A percentile compares a stretch with the other conserved stretches of the same genome.
Conservation (phyloP, 2,329 filamentous ascomycete species). For the Nemania sp. region DNA sequence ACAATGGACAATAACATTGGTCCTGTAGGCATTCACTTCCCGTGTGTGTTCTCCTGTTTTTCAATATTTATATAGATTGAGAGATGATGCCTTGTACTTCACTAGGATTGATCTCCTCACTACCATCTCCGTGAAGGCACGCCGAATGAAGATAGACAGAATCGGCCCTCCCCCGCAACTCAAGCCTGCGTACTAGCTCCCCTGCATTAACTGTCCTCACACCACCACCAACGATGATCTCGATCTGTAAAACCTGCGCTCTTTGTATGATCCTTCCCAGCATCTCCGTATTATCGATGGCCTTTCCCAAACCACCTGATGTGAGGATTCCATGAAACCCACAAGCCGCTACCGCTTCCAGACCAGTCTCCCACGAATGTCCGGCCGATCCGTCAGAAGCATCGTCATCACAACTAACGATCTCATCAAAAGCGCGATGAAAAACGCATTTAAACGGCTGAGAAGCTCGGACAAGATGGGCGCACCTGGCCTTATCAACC, state of each 20-base stretch:
- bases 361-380: conserved; percentile 31
- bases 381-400: conserved; percentile 1
- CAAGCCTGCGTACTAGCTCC: conserved; percentile 34
- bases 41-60: not conserved
- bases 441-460: conserved; percentile 54
- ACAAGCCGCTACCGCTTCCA: conserved; percentile 46
- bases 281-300: conserved; percentile 45
- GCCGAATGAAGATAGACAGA: conserved; percentile 55
- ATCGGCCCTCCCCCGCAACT: conserved; percentile 33
- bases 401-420: conserved; percentile 40
- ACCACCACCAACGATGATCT: conserved; percentile 59
- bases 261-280: conserved; percentile 45
- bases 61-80: conserved; percentile 16
- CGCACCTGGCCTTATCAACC: conserved; percentile 50
- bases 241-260: conserved; percentile 39
- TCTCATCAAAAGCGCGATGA: conserved; percentile 60
- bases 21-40: not conserved
- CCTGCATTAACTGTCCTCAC: conserved; percentile 49
- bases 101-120: conserved; percentile 32
- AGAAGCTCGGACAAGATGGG: conserved; percentile 48
- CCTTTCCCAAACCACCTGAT: conserved; percentile 53
- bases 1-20: not conserved
- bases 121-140: conserved; percentile 39
- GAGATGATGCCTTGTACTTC: conserved; percentile 39
- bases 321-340: conserved; percentile 59